Conservation (phyloP, 129 eudicot genomes). For the Oenanthe sinensis region DNA sequence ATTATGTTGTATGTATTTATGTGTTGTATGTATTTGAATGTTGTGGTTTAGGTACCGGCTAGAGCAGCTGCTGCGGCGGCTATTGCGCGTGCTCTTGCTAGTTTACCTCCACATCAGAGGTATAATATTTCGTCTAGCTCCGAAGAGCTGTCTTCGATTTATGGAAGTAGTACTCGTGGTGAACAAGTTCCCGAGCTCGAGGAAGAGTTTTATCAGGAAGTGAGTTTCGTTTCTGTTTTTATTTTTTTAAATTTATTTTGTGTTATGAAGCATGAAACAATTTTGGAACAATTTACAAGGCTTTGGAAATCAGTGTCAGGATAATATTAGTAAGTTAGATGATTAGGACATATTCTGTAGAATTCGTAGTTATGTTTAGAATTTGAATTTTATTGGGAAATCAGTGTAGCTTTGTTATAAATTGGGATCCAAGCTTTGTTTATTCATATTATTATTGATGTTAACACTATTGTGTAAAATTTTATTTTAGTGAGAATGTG, state of each 20-base stretch:
- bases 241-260: neutral
- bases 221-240: constrained; percentile 17
- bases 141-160: constrained; percentile 71
- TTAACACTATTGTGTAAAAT: neutral
- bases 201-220: constrained; percentile 94
- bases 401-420: neutral
- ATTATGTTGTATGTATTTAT: neutral
- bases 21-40: neutral
- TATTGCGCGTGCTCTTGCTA: constrained; percentile 91
- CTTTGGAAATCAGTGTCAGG: neutral
- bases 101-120: constrained; percentile 81
- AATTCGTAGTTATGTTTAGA: neutral
- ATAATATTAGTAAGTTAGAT: neutral
- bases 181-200: constrained; percentile 72
- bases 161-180: constrained; percentile 60
- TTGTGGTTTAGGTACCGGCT: constrained; percentile 60
- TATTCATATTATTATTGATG: neutral
- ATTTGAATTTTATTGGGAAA: neutral
- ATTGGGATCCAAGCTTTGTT: neutral
- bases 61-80: constrained; percentile 98
- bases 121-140: constrained; percentile 76
- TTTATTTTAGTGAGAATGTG: neutral
- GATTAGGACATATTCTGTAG: neutral
- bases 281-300: neutral
- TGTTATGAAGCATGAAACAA: neutral